phyloP scores from a whole-genome alignment of 1,284 basidiomycete species.

The Sporisorium sorghi region DNA sequence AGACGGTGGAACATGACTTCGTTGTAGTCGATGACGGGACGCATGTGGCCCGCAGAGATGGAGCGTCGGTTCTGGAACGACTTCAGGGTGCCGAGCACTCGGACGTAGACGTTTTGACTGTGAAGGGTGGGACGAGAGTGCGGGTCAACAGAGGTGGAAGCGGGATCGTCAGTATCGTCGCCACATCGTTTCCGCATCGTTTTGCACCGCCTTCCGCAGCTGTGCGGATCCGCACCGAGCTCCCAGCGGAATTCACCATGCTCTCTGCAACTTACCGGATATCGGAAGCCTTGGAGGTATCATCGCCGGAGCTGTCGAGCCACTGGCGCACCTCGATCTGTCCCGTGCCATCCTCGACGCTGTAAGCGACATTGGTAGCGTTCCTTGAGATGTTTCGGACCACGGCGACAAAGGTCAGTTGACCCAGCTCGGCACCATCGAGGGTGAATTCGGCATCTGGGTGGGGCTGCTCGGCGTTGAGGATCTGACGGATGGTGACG shows the following conservation, averaged over 20 bases:
- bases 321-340: slow-evolving; percentile 88
- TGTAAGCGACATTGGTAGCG: slow-evolving; percentile 84
- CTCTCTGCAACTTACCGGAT: slow-evolving; percentile 48
- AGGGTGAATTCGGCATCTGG: slow-evolving; percentile 88
- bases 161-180: slow-evolving; percentile 15
- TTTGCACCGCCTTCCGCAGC: slow-evolving; percentile 1
- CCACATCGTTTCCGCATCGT: too few species aligned
- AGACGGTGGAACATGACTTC: slow-evolving; percentile 85
- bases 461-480: slow-evolving; percentile 82
- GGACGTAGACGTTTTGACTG: slow-evolving; percentile 82
- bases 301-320: slow-evolving; percentile 77
- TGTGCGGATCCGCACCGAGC: not conserved
- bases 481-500: slow-evolving; percentile 84
- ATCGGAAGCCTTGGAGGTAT: slow-evolving; percentile 69
- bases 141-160: not conserved
- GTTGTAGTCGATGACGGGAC: slow-evolving; percentile 77
- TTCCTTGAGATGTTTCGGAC: slow-evolving; percentile 79
- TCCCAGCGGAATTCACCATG: not conserved
- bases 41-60: slow-evolving; percentile 73
- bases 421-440: slow-evolving; percentile 82
- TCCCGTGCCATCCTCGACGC: slow-evolving; percentile 89
- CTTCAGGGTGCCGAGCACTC: slow-evolving; percentile 91
- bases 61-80: slow-evolving; percentile 83
- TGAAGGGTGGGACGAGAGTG: not conserved
- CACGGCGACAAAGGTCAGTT: slow-evolving; percentile 84